A percentile compares a stretch with the other conserved stretches of the same genome.
These are phyloP conservation scores for Hypoxylon fragiforme DNA, from an alignment of 495 filamentous ascomycete genomes.

Conservation along the genomic window DNA sequence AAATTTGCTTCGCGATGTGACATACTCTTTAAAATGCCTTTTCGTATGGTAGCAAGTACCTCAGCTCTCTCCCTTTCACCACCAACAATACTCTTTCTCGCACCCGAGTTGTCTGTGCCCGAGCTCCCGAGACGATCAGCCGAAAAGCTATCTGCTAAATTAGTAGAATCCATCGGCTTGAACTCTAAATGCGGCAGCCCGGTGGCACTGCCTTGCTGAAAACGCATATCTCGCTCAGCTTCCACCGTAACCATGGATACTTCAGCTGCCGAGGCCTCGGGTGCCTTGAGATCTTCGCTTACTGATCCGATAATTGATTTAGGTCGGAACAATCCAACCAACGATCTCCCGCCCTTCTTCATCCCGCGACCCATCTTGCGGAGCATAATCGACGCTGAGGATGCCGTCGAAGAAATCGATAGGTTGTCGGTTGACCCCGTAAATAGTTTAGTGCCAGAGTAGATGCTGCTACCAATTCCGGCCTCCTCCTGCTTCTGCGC, in stretches of 20 bases:
- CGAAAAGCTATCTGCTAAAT: conserved; percentile 40
- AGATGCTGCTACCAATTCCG: conserved; percentile 91
- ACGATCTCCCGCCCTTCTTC: conserved; percentile 86
- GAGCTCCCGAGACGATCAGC: conserved; percentile 58
- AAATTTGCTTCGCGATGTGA: conserved; percentile 9
- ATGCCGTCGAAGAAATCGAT: conserved; percentile 95
- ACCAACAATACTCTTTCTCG: conserved; percentile 85
- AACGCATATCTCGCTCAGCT: conserved; percentile 78
- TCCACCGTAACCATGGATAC: conserved; percentile 96
- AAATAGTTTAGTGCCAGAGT: conserved; percentile 85
- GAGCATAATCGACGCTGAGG: conserved; percentile 98
- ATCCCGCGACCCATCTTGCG: conserved; percentile 98
- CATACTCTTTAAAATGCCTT: conserved; percentile 94
- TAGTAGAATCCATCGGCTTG: conserved; percentile 69
- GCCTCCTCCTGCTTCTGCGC: conserved; percentile 87
- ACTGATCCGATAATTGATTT: conserved; percentile 85
- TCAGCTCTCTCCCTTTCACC: conserved; percentile 90
- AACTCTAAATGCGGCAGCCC: conserved; percentile 86
- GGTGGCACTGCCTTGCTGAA: conserved; percentile 73
- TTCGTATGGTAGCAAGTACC: conserved; percentile 84
- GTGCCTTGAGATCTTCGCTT: conserved; percentile 63
- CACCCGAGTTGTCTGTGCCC: conserved; percentile 59
- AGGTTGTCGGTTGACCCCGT: conserved; percentile 93
- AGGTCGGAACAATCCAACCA: conserved; percentile 93
- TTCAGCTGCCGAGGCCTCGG: conserved; percentile 72